These are phyloP conservation scores for Brasilioporus rufonigricans DNA, from an alignment of 768 basidiomycete species.

Conservation along the genomic window DNA sequence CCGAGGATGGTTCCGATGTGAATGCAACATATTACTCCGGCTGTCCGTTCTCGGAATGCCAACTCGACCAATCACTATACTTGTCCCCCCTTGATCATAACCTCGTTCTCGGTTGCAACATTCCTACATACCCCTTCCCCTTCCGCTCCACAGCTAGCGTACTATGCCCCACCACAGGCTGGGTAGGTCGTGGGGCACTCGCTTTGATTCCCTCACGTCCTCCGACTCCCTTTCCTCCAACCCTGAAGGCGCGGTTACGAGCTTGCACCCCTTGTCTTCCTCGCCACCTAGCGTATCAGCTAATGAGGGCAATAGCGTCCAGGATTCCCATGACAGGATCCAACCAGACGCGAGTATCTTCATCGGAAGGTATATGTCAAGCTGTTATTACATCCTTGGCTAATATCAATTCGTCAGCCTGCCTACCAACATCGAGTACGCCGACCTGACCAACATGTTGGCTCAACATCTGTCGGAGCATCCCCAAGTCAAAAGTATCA, in stretches of 20 bases:
- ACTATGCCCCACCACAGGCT: slow-evolving; percentile 46
- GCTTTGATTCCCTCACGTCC: slow-evolving; percentile 62
- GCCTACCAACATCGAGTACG: slow-evolving; percentile 64
- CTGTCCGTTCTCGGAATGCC: slow-evolving; percentile 16
- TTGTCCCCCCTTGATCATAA: slow-evolving; percentile 5
- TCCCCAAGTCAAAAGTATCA: slow-evolving; percentile 62
- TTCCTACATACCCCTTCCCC: slow-evolving; percentile 16
- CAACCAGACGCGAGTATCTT: slow-evolving; percentile 81
- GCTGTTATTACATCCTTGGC: neutral
- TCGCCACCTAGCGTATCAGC: slow-evolving; percentile 13
- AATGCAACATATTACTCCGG: slow-evolving; percentile 20
- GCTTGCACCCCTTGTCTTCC: slow-evolving; percentile 11
- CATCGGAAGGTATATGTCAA: slow-evolving; percentile 66
- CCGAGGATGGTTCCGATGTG: slow-evolving; percentile 14
- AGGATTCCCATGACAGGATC: slow-evolving; percentile 43
- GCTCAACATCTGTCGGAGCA: slow-evolving; percentile 66
- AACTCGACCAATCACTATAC: slow-evolving; percentile 18
- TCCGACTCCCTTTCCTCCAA: slow-evolving; percentile 45
- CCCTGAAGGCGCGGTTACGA: slow-evolving; percentile 18
- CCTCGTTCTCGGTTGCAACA: slow-evolving; percentile 9
- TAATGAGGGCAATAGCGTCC: slow-evolving; percentile 31
- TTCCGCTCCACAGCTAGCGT: slow-evolving; percentile 20
- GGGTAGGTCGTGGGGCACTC: slow-evolving; percentile 65
- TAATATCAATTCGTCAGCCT: slow-evolving; percentile 43
- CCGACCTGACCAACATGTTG: slow-evolving; percentile 59